Evolutionary conservation across 768 basidiomycete species (phyloP).

Genomic region (Rhodocollybia butyracea): DNA sequence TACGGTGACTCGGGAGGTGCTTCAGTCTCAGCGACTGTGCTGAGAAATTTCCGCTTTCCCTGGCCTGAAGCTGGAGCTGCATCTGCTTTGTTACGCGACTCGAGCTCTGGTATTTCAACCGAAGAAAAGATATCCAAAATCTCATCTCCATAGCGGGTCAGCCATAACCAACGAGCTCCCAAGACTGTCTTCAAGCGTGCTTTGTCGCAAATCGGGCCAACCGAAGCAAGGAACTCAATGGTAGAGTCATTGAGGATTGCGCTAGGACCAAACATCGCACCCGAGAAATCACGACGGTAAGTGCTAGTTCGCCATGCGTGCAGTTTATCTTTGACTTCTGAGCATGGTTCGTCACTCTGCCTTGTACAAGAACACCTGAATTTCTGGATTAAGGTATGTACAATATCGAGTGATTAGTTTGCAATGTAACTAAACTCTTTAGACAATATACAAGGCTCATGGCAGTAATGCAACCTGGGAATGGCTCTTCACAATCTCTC

Average conservation of each 20-base stretch:
- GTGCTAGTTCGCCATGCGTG: background rate
- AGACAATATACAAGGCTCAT: constrained; percentile 23
- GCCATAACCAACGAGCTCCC: too few species aligned
- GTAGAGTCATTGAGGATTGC: constrained; percentile 4
- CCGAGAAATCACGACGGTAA: background rate
- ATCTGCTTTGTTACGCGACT: too few species aligned
- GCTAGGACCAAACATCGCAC: background rate
- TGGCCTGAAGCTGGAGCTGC: too few species aligned
- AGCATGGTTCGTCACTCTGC: background rate
- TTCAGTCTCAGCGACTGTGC: too few species aligned
- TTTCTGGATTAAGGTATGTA: constrained; percentile 30
- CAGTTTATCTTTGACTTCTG: background rate
- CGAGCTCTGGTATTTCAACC: too few species aligned
- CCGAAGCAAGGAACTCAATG: constrained; percentile 1
- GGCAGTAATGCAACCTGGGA: constrained; percentile 29
- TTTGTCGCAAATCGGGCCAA: constrained; percentile 7
- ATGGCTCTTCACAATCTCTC: constrained; percentile 25
- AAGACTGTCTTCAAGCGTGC: too few species aligned
- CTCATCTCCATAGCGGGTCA: too few species aligned
- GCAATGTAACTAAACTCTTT: background rate
- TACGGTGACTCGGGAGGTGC: too few species aligned
- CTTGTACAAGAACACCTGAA: constrained; percentile 32
- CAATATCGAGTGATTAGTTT: too few species aligned
- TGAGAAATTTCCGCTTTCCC: too few species aligned
- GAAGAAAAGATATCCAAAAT: too few species aligned